phyloP scores from a whole-genome alignment of 164 flowering plant species.

The Cinnamomum chago region DNA sequence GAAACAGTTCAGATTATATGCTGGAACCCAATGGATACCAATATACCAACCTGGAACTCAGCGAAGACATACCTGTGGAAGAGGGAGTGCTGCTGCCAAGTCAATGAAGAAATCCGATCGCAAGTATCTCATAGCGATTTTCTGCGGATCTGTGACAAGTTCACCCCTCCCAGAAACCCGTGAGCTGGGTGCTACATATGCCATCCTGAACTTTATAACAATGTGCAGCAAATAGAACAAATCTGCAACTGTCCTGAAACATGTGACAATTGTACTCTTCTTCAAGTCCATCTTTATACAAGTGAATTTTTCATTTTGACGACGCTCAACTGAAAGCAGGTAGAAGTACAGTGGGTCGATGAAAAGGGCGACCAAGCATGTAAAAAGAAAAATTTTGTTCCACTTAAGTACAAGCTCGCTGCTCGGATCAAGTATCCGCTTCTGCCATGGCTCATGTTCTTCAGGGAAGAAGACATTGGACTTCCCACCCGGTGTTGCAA shows the following conservation, averaged over 20 bases:
- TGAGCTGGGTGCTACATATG: conserved; percentile 72
- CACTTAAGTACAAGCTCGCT: conserved; percentile 66
- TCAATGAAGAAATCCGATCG: conserved; percentile 72
- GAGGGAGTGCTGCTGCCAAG: conserved; percentile 70
- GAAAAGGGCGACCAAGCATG: conserved; percentile 81
- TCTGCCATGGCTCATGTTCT: conserved; percentile 46
- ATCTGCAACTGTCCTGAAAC: conserved; percentile 64
- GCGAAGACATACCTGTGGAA: conserved; percentile 64
- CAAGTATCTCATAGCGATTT: conserved; percentile 62
- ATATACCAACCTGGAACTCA: too few relatives aligned
- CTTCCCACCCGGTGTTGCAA: conserved; percentile 29
- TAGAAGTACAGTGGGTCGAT: conserved; percentile 82
- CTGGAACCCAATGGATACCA: too few relatives aligned
- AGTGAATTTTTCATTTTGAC: conserved; percentile 23
- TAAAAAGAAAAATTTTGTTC: conserved; percentile 68
- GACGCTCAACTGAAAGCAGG: conserved; percentile 61
- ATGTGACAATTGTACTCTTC: conserved; percentile 59
- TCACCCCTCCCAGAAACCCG: conserved; percentile 88
- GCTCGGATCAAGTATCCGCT: conserved; percentile 74
- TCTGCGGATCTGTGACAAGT: conserved; percentile 78
- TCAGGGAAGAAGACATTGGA: conserved; percentile 47
- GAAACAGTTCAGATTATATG: neutral
- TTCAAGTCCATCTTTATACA: conserved; percentile 63
- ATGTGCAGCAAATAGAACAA: conserved; percentile 64
- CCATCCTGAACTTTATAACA: conserved; percentile 69